These are phyloP conservation scores for Teunomyces panamensis DNA, from an alignment of 805 yeast genomes.

Conservation along the genomic window DNA sequence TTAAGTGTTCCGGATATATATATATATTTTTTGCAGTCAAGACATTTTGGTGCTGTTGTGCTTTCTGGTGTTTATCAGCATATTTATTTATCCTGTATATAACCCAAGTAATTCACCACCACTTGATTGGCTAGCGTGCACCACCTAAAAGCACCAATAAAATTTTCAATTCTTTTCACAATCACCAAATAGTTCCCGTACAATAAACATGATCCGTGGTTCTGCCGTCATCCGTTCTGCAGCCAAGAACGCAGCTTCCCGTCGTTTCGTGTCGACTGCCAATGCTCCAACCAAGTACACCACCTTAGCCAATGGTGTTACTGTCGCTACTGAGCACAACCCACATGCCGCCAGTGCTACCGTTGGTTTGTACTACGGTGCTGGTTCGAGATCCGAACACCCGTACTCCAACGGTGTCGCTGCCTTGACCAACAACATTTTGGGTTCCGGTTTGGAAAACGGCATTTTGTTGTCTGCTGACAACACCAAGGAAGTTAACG, in stretches of 20 bases:
- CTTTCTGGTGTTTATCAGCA: not conserved
- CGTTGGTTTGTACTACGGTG: constrained; percentile 67
- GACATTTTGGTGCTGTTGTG: too few species aligned
- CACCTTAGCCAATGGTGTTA: constrained; percentile 69
- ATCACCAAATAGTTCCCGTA: constrained; percentile 1
- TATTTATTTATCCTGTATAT: constrained; percentile 9
- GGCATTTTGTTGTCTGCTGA: constrained; percentile 59
- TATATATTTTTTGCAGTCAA: too few species aligned
- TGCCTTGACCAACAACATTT: constrained; percentile 54
- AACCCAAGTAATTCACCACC: constrained; percentile 13
- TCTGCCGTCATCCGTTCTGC: constrained; percentile 28
- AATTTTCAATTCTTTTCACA: constrained; percentile 5
- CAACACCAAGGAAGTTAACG: constrained; percentile 62
- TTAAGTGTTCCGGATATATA: too few species aligned
- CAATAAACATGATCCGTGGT: constrained; percentile 40
- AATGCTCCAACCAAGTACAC: constrained; percentile 64
- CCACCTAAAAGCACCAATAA: constrained; percentile 4
- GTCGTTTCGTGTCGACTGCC: constrained; percentile 60
- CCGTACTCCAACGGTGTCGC: constrained; percentile 81
- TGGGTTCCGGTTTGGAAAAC: constrained; percentile 37
- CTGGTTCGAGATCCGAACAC: constrained; percentile 80
- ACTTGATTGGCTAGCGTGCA: constrained; percentile 17
- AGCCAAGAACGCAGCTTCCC: constrained; percentile 29
- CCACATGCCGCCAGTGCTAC: constrained; percentile 55
- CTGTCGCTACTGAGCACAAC: constrained; percentile 67